Base-by-base conservation (phyloP, 768 basidiomycete species). In the Candolleomyces aberdarensis region DNA sequence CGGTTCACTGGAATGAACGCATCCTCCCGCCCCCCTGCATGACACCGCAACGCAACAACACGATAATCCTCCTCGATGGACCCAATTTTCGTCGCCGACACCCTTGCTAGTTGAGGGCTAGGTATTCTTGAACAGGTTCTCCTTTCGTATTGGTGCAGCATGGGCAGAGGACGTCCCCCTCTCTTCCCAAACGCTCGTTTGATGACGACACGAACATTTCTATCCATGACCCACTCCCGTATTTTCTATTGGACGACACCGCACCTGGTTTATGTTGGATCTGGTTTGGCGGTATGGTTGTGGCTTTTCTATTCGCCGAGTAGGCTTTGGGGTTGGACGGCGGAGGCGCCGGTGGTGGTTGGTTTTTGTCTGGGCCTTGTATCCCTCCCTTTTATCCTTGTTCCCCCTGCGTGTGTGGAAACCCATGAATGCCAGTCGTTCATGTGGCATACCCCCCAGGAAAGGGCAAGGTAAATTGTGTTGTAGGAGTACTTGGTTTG, bases 401-500 rank as follows among this genome's bases (percentile, higher is more conserved):
- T 51, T 26, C 36, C 46, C 43, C 48, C 60, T 57, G 60, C 41
- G 60, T 54, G 60, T 47, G 60, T 47, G 60, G 60, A 61, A 61
- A 61, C 60, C 55, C 60, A 29, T 49, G 60, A 17, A 57, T 20
- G 59, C 60, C 51, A 61, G 60, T 41, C 52, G 36, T 56, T 52
- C 48, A 17, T 61, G 60, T 55, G 60, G 60, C 56, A 57, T 26
- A 61, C 60, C 56, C 60, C 60, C 60, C 46, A 56, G 55, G 43
- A 39, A 48, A 26, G 39, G 47, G 32, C 26, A 44, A 22, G 56
- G 15, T 31, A 36, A 47, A 61, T 52, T 50, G 56, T 19, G 48
- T 39, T 36, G 48, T 55, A n/a, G 39, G 44, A 32, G 31, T 44
- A 32, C 32, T 51, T 19, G 36, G 60, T 43, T 57, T 56, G 54